These are phyloP conservation scores for Theobroma grandiflorum DNA, from an alignment of 441 rosid genomes.

Conservation along the genomic window DNA sequence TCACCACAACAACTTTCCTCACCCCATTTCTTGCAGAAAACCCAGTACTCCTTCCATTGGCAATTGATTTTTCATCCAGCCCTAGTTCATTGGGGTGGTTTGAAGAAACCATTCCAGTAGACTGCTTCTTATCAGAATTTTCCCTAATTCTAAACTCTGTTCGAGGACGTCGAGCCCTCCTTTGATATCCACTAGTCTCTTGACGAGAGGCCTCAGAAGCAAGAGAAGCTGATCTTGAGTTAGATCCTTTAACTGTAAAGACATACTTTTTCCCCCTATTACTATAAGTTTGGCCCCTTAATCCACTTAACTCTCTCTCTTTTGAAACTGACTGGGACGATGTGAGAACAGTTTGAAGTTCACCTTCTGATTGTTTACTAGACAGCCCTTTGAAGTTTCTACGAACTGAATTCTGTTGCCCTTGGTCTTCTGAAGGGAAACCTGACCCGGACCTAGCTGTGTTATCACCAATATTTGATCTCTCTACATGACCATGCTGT, in stretches of 20 bases:
- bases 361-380: constrained; percentile 53
- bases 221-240: constrained; percentile 49
- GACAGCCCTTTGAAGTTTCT: constrained; percentile 41
- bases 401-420: constrained; percentile 42
- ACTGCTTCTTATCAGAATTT: constrained; percentile 49
- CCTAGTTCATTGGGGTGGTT: constrained; percentile 47
- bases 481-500: constrained; percentile 53
- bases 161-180: constrained; percentile 65
- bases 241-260: constrained; percentile 58
- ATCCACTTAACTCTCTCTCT: constrained; percentile 45
- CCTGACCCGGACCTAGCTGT: constrained; percentile 44
- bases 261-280: constrained; percentile 58
- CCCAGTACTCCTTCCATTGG: constrained; percentile 51
- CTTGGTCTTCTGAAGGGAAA: constrained; percentile 42
- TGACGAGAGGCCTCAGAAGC: constrained; percentile 59
- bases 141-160: constrained; percentile 87
- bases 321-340: constrained; percentile 38
- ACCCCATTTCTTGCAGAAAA: constrained; percentile 48
- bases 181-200: constrained; percentile 68
- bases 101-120: constrained; percentile 41
- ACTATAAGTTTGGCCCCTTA: constrained; percentile 49
- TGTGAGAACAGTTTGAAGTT: constrained; percentile 43
- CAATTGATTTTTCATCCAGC: constrained; percentile 59
- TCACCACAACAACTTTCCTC: constrained; percentile 58
- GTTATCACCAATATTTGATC: constrained; percentile 36